Conservation (phyloP, 306 rosid genomes). For the Cicer chorassanicum region DNA sequence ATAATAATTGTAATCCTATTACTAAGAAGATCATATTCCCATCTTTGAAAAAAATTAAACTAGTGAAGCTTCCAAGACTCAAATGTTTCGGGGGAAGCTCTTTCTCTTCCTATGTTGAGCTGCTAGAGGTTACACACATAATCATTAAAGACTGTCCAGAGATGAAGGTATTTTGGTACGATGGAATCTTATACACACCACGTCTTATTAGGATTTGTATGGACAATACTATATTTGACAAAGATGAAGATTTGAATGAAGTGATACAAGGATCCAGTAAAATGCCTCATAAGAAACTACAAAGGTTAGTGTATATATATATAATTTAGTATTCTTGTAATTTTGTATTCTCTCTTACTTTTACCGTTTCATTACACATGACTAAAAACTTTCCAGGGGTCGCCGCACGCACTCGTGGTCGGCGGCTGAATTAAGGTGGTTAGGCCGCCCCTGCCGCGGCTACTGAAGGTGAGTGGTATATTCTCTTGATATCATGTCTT, state of each 20-base stretch:
- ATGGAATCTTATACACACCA: constrained; percentile 7
- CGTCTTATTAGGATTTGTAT: not conserved
- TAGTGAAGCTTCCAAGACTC: not conserved
- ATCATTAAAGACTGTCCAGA: not conserved
- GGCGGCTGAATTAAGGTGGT: too few relatives aligned
- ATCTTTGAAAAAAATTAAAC: fast-evolving
- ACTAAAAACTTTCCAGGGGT: too few relatives aligned
- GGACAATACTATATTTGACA: not conserved
- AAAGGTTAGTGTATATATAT: too few relatives aligned
- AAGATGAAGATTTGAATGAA: not conserved
- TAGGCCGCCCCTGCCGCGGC: too few relatives aligned
- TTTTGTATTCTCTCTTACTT: too few relatives aligned
- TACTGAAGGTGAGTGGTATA: too few relatives aligned
- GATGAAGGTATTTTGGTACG: constrained; percentile 1
- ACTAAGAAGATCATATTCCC: not conserved
- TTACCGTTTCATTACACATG: too few relatives aligned
- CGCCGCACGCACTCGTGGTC: too few relatives aligned
- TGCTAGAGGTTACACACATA: not conserved
- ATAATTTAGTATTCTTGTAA: too few relatives aligned
- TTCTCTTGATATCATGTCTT: too few relatives aligned
- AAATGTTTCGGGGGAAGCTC: not conserved
- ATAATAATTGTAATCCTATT: not conserved
- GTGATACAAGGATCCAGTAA: not conserved
- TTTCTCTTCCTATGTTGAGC: not conserved
- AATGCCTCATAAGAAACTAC: too few relatives aligned